phyloP scores from a whole-genome alignment of 768 basidiomycete species.

The Trametes villosa region DNA sequence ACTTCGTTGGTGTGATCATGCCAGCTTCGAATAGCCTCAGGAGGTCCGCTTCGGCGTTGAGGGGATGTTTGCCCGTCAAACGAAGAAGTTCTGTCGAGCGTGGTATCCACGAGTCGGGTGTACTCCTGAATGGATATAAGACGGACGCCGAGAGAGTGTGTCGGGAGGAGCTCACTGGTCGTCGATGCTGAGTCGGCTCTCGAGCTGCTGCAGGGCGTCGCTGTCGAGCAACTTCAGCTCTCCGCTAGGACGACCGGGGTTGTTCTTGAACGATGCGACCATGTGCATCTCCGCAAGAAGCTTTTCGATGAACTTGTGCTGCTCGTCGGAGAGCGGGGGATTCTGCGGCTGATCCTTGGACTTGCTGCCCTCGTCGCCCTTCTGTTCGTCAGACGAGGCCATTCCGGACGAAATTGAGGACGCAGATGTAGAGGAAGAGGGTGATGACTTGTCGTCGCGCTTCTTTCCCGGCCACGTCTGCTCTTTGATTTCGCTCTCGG shows the following conservation, averaged over 20 bases:
- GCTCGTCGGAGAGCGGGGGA: conserved; percentile 5
- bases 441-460: neutral
- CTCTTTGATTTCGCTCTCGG: conserved; percentile 21
- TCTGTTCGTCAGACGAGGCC: neutral
- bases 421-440: neutral
- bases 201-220: conserved; percentile 22
- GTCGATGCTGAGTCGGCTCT: conserved; percentile 25
- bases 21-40: conserved; percentile 22
- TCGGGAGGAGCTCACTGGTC: conserved; percentile 22
- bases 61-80: conserved; percentile 27
- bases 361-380: neutral
- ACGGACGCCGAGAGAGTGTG: no score
- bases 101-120: conserved; percentile 29
- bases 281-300: conserved; percentile 21
- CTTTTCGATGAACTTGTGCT: conserved; percentile 5
- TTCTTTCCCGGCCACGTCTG: conserved; percentile 26
- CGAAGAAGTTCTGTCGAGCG: conserved; percentile 22
- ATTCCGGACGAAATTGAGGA: neutral
- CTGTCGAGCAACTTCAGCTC: conserved; percentile 24
- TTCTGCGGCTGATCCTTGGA: neutral
- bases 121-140: conserved; percentile 5
- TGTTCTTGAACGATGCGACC: conserved; percentile 19
- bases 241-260: conserved; percentile 7
- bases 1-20: conserved; percentile 30
- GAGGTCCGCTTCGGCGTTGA: conserved; percentile 26